These are phyloP conservation scores for Filosporella fistucella DNA, from an alignment of 495 filamentous ascomycete species.

Conservation along the genomic window DNA sequence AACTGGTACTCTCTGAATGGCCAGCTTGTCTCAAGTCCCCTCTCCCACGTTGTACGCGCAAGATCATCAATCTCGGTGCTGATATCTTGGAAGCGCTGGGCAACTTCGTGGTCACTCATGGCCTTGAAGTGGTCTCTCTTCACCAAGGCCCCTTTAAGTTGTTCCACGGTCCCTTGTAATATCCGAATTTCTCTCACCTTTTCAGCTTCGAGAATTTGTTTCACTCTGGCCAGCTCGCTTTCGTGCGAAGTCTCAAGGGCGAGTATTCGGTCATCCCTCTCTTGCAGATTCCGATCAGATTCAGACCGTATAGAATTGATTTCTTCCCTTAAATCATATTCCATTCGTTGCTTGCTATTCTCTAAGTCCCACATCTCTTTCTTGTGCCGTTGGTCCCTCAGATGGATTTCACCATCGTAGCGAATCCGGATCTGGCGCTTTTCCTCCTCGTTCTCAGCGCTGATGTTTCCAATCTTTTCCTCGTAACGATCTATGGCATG, in stretches of 20 bases:
- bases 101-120: conserved; percentile 10
- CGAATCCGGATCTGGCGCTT: no score
- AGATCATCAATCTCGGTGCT: conserved; percentile 9
- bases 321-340: no score
- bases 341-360: no score
- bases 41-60: conserved; percentile 5
- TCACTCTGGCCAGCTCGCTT: neutral
- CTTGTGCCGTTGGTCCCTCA: no score
- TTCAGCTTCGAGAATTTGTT: neutral
- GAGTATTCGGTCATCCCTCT: neutral
- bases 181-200: neutral
- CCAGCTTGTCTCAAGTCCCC: conserved; percentile 1
- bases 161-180: neutral
- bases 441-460: no score
- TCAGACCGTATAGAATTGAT: no score
- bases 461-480: no score
- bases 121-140: conserved; percentile 8
- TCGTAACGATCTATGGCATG: no score
- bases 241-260: neutral
- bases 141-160: conserved; percentile 3
- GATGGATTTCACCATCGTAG: no score
- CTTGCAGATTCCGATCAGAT: no score
- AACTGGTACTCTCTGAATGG: neutral
- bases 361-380: no score
- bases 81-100: conserved; percentile 1